Evolutionary conservation across 345 rosid species (phyloP), one percentile per base, ranked within the genome.

Genomic region (Eutrema yunnanense): DNA sequence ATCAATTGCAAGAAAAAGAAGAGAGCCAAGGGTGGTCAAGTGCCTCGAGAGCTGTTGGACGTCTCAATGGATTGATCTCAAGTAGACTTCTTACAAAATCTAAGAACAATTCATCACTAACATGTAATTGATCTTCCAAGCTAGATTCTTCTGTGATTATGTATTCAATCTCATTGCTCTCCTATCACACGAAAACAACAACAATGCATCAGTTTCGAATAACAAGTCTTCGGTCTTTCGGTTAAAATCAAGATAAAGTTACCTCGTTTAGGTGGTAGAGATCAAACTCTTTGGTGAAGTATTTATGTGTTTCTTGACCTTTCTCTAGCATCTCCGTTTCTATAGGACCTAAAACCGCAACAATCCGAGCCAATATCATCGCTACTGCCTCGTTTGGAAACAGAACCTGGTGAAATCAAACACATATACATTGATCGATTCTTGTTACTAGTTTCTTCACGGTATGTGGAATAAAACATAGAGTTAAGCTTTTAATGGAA

Each of bases 1-100:
- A 65, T 66, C 68, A 67, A 57, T 65, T 65, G 78, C 83, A 69
- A 37, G 65, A 68, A 66, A 50, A 78, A 67, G 72, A 62, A 3
- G 84, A 82, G 61, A 96, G 90, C 99, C 97, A 92, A n/a, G 96
- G 97, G 53, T 96, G 97, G 36, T 84, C 67, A 14, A 92, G 81
- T 59, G 99, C 99, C 78, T 90, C 88, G 3, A 76, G 75, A 6
- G 99, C 96, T 9, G 94, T 86, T 3, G 85, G 98, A 22, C 99
- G 94, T 73, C 81, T 82, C 71, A 67, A 61, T 12, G 98, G 98
- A 72, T 96, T 86, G 75, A 92, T 78, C 82, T 87, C 85, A 4
- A 96, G 97, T 83, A 96, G 76, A 73, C 41, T 77, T 78, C 80
- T 86, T 34, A 90, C 67, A 46, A 92, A 90, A 67, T 90, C 89